phyloP scores from a whole-genome alignment of 2,329 filamentous ascomycete genomes.

The Pseudocercospora cruenta region DNA sequence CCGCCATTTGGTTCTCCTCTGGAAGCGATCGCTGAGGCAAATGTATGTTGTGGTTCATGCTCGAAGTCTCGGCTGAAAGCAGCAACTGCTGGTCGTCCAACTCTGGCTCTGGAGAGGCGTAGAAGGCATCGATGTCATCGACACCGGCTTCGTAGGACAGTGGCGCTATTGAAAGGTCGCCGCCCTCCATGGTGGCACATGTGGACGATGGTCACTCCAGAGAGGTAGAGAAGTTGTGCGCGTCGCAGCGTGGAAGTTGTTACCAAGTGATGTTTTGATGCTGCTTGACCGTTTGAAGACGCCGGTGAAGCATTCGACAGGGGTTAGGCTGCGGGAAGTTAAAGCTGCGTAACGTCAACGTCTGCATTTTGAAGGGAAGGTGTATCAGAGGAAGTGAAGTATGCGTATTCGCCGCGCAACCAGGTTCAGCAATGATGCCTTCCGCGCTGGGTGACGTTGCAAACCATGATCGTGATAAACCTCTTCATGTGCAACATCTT shows the following conservation, averaged over 20 bases:
- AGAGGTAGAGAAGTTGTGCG: background rate
- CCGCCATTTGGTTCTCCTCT: background rate
- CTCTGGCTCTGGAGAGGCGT: background rate
- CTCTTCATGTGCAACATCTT: background rate
- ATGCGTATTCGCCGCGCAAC: background rate
- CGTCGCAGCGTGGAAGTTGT: background rate
- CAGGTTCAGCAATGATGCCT: background rate
- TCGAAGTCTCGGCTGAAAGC: background rate
- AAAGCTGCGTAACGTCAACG: background rate
- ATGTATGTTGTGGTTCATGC: background rate
- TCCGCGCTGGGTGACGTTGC: background rate
- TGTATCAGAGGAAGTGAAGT: background rate
- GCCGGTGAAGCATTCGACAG: background rate
- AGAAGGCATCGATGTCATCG: slow-evolving; percentile 24
- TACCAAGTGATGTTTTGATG: slow-evolving; percentile 1
- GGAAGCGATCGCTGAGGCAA: background rate
- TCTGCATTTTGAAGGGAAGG: background rate
- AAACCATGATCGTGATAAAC: background rate
- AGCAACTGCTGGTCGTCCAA: background rate
- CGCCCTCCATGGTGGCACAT: background rate
- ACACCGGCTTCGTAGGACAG: slow-evolving; percentile 20
- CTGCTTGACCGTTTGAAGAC: background rate
- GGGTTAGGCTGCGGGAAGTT: background rate
- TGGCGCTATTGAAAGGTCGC: background rate
- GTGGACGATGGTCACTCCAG: background rate